Evolutionary conservation across 768 basidiomycete species (phyloP).

Genomic region (Amanita molliuscula): DNA sequence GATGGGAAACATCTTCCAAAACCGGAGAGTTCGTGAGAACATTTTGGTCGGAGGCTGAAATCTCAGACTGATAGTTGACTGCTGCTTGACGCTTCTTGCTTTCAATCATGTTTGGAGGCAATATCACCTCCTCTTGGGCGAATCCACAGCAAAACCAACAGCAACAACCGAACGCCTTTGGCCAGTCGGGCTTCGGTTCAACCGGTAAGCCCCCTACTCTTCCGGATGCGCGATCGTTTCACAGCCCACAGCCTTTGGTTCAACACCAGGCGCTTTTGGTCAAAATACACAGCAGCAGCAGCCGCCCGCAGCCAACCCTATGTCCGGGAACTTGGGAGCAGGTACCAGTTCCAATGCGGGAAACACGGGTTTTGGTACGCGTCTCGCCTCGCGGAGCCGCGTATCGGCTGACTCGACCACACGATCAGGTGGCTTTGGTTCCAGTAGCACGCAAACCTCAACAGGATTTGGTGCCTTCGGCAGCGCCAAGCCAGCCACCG

Average conservation of each 20-base stretch:
- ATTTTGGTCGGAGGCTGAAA: constrained; percentile 4
- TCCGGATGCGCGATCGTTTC: constrained; percentile 11
- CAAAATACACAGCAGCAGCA: constrained; percentile 42
- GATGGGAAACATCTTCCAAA: not conserved
- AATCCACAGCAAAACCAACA: constrained; percentile 59
- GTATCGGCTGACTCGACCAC: not conserved
- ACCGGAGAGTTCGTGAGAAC: not conserved
- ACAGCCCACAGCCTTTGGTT: constrained; percentile 37
- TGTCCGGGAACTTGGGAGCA: constrained; percentile 60
- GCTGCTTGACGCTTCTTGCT: constrained; percentile 1
- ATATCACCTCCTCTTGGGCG: constrained; percentile 56
- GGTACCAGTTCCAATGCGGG: constrained; percentile 21
- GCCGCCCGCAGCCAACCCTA: constrained; percentile 53
- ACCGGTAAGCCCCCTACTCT: constrained; percentile 28
- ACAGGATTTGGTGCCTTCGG: constrained; percentile 44
- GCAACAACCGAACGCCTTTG: constrained; percentile 54
- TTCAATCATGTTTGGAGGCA: constrained; percentile 35
- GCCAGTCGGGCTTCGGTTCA: constrained; percentile 60
- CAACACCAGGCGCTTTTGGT: constrained; percentile 39
- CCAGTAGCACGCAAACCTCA: constrained; percentile 25
- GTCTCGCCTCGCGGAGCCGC: constrained; percentile 10
- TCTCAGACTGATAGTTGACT: constrained; percentile 7
- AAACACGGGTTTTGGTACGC: constrained; percentile 33
- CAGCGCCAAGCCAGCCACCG: constrained; percentile 56
- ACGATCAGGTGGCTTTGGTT: constrained; percentile 34